Conservation (phyloP, 148 eudicot genomes). For the Oxyria digyna region DNA sequence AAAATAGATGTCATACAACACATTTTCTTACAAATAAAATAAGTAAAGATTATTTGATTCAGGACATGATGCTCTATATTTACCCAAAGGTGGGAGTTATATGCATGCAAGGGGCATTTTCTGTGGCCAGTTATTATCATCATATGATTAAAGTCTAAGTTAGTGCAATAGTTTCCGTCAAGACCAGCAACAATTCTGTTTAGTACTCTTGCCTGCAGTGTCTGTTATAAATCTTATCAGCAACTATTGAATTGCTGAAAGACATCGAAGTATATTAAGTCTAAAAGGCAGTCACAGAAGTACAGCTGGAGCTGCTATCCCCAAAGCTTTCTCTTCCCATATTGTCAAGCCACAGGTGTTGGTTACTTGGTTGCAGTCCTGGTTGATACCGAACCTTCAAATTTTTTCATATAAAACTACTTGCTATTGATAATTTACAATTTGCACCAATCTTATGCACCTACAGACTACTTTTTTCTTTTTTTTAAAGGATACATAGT, state of each 20-base stretch:
- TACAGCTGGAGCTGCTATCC: neutral
- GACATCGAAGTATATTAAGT: neutral
- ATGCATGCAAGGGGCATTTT: neutral
- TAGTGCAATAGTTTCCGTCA: neutral
- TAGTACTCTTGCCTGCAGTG: neutral
- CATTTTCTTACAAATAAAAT: neutral
- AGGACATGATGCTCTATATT: neutral
- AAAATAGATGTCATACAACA: neutral
- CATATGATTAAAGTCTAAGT: neutral
- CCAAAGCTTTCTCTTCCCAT: neutral
- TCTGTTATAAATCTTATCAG: neutral
- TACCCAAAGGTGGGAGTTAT: neutral
- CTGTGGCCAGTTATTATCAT: neutral
- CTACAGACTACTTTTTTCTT: neutral
- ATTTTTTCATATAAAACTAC: neutral
- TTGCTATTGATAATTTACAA: neutral
- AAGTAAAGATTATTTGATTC: neutral
- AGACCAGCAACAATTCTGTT: neutral
- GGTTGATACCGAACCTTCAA: neutral
- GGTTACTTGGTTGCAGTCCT: neutral
- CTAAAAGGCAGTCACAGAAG: neutral
- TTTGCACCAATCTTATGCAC: neutral
- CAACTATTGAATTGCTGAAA: neutral
- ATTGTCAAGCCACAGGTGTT: slow-evolving; percentile 3
- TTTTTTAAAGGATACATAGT: too few species aligned